Percentiles rank a stretch among this genome's conserved stretches.
Conservation (phyloP, 371 early-diverging fungal species). For the Rhizomucor miehei region DNA sequence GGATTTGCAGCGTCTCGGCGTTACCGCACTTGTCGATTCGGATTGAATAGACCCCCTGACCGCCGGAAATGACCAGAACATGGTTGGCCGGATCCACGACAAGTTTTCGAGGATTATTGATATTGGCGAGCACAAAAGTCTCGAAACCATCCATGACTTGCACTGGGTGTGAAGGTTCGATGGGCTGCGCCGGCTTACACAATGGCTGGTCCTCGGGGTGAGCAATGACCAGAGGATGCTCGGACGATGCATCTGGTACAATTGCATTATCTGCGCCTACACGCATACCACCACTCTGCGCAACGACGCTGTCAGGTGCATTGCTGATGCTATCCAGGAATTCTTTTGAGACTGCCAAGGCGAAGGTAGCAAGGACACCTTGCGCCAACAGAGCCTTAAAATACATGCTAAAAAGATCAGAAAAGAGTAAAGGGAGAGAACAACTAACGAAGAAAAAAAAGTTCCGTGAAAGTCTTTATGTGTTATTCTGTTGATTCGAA, state of each 20-base stretch:
- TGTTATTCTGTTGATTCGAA: too few species aligned
- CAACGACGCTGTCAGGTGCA: not conserved
- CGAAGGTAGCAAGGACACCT: too few species aligned
- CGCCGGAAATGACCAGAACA: conserved; percentile 29
- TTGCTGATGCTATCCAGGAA: conserved; percentile 1
- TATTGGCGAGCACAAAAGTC: conserved; percentile 22
- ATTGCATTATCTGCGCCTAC: conserved; percentile 22
- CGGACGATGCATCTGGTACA: conserved; percentile 41
- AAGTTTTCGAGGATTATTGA: conserved; percentile 31
- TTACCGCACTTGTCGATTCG: conserved; percentile 48
- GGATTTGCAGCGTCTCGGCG: conserved; percentile 15
- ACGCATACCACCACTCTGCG: conserved; percentile 24
- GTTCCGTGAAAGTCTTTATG: not conserved
- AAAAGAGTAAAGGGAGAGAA: not conserved
- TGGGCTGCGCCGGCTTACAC: conserved; percentile 22
- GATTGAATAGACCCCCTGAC: conserved; percentile 28
- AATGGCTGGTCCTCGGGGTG: conserved; percentile 34
- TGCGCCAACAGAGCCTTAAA: too few species aligned
- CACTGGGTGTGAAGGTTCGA: conserved; percentile 19
- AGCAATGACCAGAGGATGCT: conserved; percentile 34
- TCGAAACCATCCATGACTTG: conserved; percentile 37
- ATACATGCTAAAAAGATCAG: too few species aligned
- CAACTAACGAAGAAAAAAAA: not conserved
- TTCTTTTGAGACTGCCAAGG: too few species aligned
- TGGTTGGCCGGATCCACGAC: conserved; percentile 38